Percentiles rank a stretch among this genome's conserved stretches.
Conservation (phyloP, 352 stramenopile species). For the Globisporangium canariense region DNA sequence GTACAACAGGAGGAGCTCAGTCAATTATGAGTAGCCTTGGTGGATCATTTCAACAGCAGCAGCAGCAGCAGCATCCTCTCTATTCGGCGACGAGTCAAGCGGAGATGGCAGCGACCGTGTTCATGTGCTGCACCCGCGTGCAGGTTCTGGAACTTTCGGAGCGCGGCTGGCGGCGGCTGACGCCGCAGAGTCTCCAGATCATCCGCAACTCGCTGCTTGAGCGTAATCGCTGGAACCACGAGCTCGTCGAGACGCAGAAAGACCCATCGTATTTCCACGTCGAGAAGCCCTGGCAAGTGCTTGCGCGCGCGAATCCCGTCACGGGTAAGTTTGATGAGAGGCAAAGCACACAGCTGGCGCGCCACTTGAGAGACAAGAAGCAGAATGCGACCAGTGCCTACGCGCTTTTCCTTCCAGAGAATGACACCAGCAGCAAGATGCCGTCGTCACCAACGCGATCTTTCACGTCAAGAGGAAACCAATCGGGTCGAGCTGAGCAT, state of each 20-base stretch:
- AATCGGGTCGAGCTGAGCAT: background rate
- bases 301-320: conserved; percentile 18
- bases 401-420: conserved; percentile 7
- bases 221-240: conserved; percentile 56
- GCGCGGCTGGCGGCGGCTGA: conserved; percentile 55
- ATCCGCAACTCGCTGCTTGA: conserved; percentile 52
- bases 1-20: background rate
- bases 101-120: conserved; percentile 42
- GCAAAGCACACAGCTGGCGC: conserved; percentile 41
- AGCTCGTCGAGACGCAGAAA: conserved; percentile 28
- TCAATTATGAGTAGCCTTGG: background rate
- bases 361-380: conserved; percentile 51
- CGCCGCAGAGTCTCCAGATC: conserved; percentile 33
- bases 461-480: background rate
- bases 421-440: background rate
- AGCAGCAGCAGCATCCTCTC: conserved; percentile 5
- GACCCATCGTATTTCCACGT: conserved; percentile 36
- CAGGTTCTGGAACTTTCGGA: conserved; percentile 65
- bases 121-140: conserved; percentile 59
- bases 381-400: conserved; percentile 18
- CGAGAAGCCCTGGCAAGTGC: conserved; percentile 51
- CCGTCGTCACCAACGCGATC: background rate
- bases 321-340: conserved; percentile 20
- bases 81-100: background rate
- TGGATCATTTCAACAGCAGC: background rate